Percentiles rank a stretch among this genome's conserved stretches.
These are phyloP conservation scores for Falciphora oryzae DNA, from an alignment of 2,329 filamentous ascomycete genomes.

Conservation along the genomic window DNA sequence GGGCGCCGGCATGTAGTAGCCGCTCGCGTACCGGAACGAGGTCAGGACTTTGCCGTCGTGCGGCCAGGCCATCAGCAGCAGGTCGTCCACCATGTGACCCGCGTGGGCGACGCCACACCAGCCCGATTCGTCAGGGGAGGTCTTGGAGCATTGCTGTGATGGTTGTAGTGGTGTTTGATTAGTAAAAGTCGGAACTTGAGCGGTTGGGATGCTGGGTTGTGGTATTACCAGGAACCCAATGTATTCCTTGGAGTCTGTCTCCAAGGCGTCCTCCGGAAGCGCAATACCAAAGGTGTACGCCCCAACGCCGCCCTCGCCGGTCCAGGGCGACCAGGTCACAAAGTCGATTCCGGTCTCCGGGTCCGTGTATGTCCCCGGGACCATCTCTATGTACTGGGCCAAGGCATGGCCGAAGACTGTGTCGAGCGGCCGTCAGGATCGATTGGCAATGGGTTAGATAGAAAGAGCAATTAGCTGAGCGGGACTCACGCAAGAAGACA, in stretches of 20 bases:
- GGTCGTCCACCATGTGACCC: slow-evolving; percentile 49
- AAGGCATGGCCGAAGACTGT: not conserved
- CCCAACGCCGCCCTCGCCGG: slow-evolving; percentile 4
- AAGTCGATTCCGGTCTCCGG: slow-evolving; percentile 14
- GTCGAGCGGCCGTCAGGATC: not conserved
- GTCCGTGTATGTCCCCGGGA: slow-evolving; percentile 10
- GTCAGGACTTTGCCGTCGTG: slow-evolving; percentile 47
- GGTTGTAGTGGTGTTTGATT: not conserved
- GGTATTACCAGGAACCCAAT: slow-evolving; percentile 48
- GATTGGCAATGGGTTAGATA: not conserved
- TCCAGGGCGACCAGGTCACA: slow-evolving; percentile 11
- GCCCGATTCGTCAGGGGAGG: slow-evolving; percentile 39
- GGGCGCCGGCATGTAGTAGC: slow-evolving; percentile 51
- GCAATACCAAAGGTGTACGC: slow-evolving; percentile 42
- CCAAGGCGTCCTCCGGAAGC: slow-evolving; percentile 42
- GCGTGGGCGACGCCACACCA: slow-evolving; percentile 54
- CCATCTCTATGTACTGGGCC: slow-evolving; percentile 4
- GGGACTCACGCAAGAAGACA: not conserved
- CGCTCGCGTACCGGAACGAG: slow-evolving; percentile 50
- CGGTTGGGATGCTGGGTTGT: not conserved
- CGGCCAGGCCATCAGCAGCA: slow-evolving; percentile 54
- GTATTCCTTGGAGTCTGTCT: slow-evolving; percentile 46
- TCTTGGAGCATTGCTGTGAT: slow-evolving; percentile 37
- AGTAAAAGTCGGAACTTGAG: slow-evolving; percentile 8
- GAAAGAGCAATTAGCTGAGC: not conserved